Evolutionary conservation across 2,329 filamentous ascomycete species (phyloP).

Genomic region (Scedosporium boydii): DNA sequence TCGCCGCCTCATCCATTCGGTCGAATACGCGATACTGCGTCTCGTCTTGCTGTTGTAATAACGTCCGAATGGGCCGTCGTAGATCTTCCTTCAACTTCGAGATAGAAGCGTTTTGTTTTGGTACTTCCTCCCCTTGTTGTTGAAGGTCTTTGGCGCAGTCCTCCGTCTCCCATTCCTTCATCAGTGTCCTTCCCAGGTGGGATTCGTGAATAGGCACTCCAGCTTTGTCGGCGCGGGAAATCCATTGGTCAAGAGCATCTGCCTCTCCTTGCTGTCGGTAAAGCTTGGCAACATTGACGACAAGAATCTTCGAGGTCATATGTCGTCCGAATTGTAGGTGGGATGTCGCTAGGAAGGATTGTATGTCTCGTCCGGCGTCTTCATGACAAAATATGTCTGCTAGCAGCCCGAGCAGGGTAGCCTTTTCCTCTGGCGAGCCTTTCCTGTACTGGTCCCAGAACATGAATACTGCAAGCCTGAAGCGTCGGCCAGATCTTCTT

Average conservation of each 20-base stretch:
- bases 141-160: not conserved
- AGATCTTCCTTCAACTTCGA: not conserved
- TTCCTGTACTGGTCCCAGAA: conserved; percentile 1
- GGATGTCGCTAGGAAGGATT: conserved; percentile 1
- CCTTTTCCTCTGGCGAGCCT: not conserved
- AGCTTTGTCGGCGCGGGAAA: not conserved
- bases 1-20: not conserved
- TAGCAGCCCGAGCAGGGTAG: not conserved
- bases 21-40: not conserved
- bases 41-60: not conserved
- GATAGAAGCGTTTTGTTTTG: not conserved
- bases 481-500: not conserved
- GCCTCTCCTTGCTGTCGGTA: not conserved
- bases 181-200: not conserved
- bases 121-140: not conserved
- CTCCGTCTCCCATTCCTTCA: not conserved
- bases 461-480: not conserved
- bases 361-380: not conserved
- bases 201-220: not conserved
- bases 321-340: conserved; percentile 1
- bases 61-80: not conserved
- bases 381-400: not conserved
- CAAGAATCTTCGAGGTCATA: not conserved
- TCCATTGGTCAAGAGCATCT: not conserved
- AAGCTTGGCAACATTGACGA: not conserved